Evolutionary conservation across 768 basidiomycete genomes (phyloP).

Genomic region (Russula olivacea): DNA sequence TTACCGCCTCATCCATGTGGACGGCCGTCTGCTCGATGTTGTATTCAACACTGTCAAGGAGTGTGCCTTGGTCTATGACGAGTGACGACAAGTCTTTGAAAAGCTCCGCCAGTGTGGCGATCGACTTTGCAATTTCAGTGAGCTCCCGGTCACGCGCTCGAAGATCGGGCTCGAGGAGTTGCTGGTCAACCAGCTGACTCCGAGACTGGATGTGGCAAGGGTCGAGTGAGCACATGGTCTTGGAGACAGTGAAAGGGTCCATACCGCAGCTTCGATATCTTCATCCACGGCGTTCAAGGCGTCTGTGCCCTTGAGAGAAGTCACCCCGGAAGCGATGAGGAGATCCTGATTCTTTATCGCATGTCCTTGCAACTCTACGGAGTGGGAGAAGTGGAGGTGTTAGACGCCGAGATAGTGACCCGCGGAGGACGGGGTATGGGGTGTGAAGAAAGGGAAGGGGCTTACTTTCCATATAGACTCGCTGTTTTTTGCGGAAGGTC

Average conservation of each 20-base stretch:
- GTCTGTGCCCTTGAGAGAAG: slow-evolving; percentile 77
- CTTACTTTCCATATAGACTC: slow-evolving; percentile 97
- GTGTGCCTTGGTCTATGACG: slow-evolving; percentile 96
- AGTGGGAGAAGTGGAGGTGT: slow-evolving; percentile 4
- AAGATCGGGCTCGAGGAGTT: slow-evolving; percentile 38
- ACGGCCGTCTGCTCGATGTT: slow-evolving; percentile 91
- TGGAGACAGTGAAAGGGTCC: slow-evolving; percentile 25
- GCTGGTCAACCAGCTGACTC: slow-evolving; percentile 30
- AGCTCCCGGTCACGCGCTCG: slow-evolving; percentile 62
- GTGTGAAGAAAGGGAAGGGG: slow-evolving; percentile 27
- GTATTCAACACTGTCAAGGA: slow-evolving; percentile 94
- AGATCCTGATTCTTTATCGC: slow-evolving; percentile 96
- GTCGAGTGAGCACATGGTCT: slow-evolving; percentile 7
- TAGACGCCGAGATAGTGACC: slow-evolving; percentile 14
- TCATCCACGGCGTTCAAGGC: slow-evolving; percentile 83
- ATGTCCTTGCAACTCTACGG: slow-evolving; percentile 87
- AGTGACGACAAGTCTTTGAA: slow-evolving; percentile 92
- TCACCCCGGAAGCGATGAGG: slow-evolving; percentile 80
- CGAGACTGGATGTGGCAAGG: slow-evolving; percentile 33
- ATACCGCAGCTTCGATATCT: slow-evolving; percentile 78
- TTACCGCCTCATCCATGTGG: slow-evolving; percentile 76
- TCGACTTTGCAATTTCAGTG: slow-evolving; percentile 85
- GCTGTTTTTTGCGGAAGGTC: slow-evolving; percentile 93
- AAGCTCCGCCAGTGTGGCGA: slow-evolving; percentile 84
- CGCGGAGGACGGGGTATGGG: slow-evolving; percentile 18